phyloP scores from a whole-genome alignment of 177 flowering plant species.

The Tripterygium wilfordii region DNA sequence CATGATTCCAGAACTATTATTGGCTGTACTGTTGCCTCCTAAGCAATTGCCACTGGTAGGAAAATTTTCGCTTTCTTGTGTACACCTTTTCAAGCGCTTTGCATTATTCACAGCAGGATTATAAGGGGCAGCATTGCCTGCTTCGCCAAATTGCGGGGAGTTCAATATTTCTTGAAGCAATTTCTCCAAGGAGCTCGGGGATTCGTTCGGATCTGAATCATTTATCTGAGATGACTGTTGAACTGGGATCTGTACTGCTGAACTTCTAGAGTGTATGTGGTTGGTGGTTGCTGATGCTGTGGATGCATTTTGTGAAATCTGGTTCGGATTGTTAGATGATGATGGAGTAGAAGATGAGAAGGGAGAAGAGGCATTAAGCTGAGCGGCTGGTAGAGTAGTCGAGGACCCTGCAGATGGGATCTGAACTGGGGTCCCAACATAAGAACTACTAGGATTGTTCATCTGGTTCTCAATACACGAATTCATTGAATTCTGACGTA shows the following conservation, averaged over 20 bases:
- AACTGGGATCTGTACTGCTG: constrained; percentile 54
- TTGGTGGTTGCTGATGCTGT: constrained; percentile 26
- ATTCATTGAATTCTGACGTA: constrained; percentile 80
- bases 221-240: constrained; percentile 50
- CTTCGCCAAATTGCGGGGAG: constrained; percentile 49
- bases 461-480: constrained; percentile 38
- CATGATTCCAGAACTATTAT: constrained; percentile 32
- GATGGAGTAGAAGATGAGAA: constrained; percentile 74
- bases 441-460: constrained; percentile 56
- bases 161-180: constrained; percentile 82
- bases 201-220: constrained; percentile 67
- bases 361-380: constrained; percentile 50
- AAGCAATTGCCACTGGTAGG: constrained; percentile 39
- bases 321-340: constrained; percentile 63
- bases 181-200: constrained; percentile 90
- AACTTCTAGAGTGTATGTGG: constrained; percentile 56
- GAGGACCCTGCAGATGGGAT: constrained; percentile 71
- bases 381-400: constrained; percentile 49
- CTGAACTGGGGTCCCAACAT: constrained; percentile 54
- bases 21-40: constrained; percentile 53
- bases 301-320: no score
- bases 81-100: constrained; percentile 55
- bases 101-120: constrained; percentile 50
- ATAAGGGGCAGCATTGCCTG: constrained; percentile 44
- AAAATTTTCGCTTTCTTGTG: constrained; percentile 25